Base-by-base conservation (phyloP, 2,329 filamentous ascomycete species). In the Fusarium sp. region DNA sequence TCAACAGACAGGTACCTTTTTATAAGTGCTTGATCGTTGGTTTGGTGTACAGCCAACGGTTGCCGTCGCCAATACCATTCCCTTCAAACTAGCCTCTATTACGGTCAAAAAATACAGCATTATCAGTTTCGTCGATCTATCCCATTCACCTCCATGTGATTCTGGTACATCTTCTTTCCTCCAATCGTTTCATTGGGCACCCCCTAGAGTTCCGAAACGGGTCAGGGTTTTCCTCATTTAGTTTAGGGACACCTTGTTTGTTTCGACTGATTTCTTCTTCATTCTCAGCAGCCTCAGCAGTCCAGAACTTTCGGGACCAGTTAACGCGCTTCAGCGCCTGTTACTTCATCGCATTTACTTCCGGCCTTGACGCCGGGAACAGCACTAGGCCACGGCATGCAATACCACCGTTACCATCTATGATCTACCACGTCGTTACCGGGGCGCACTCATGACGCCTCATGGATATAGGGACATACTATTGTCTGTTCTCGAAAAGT, bases 101-200 rank as follows among this genome's bases (percentile, higher is more conserved):
- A 18, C 18, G 15, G 30, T 27, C 34, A 16, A 8, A 12, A 57
- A 40, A 56, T 57, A 57, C 48, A 39, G 31, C 43, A 39, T 55
- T 28, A 18, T 15, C 18, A 46, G 16, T 12, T 47, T 31, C 34
- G 10, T 48, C 23, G 30, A 30, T 39, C 8, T 30, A 12, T 7
- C 16, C 27, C 23, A 9, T 30, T 47, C 54, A n/a, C 13, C 46
- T 11, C 23, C 16, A 13, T 30, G 54, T 57, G 41, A 40, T 47
- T 37, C 37, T 53, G 27, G 31, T 12, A 31, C 37, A 53, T 28
- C 16, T 30, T 15, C n/a, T 11, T 31, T 9, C 31, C 10, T 30
- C 31, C 13, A 6, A 13, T 18, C 27, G 11, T 39, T 36, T 16
- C 10, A 16, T 6, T 7, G 13, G 30, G n/a, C 30, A 41, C 18